Evolutionary conservation across 345 rosid species (phyloP).

Genomic region (Lepidium aucheri): DNA sequence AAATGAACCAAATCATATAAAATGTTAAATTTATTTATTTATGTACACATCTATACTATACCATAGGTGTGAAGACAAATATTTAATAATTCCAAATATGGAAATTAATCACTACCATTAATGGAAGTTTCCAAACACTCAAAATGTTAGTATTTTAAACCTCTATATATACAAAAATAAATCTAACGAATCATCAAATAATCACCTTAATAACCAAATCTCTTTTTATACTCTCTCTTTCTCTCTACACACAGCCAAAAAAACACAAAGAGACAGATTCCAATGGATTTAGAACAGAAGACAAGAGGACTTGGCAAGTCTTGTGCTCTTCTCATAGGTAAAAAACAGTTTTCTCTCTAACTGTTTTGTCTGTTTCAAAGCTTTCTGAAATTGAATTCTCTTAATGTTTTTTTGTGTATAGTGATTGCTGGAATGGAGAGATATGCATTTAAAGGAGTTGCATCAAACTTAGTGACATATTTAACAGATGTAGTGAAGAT

Average conservation of each 20-base stretch:
- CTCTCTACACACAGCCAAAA: not conserved
- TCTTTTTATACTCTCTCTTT: not conserved
- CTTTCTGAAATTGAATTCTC: not conserved
- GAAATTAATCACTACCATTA: constrained; percentile 3
- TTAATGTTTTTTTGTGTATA: not conserved
- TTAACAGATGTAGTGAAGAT: constrained; percentile 73
- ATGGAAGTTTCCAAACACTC: constrained; percentile 1
- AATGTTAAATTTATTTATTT: not conserved
- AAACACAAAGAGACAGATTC: constrained; percentile 14
- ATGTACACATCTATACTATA: not conserved
- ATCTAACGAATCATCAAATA: constrained; percentile 3
- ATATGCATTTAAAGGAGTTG: constrained; percentile 96
- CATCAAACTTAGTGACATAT: constrained; percentile 86
- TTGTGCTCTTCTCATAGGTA: constrained; percentile 66
- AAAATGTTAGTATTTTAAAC: constrained; percentile 1
- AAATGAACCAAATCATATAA: not conserved
- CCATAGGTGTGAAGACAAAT: not conserved
- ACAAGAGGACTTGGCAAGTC: constrained; percentile 48
- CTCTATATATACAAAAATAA: constrained; percentile 8
- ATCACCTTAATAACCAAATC: not conserved
- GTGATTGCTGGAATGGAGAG: constrained; percentile 91
- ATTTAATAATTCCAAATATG: not conserved
- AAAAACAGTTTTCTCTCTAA: not conserved
- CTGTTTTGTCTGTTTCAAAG: not conserved
- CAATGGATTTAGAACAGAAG: constrained; percentile 30